phyloP scores from a whole-genome alignment of 2,329 filamentous ascomycete genomes.

The Fusarium clavum region DNA sequence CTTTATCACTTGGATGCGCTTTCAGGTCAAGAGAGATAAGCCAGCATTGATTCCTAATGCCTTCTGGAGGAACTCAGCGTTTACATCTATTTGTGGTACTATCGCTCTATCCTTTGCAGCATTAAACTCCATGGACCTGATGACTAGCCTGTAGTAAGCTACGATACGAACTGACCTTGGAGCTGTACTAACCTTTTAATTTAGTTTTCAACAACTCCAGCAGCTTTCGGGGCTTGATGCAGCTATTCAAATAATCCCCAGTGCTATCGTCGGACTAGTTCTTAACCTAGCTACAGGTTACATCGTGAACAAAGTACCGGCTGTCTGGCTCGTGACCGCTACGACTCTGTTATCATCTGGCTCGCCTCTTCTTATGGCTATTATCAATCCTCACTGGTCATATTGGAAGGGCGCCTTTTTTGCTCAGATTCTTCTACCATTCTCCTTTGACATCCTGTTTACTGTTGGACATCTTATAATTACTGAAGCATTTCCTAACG shows the following conservation, averaged over 20 bases:
- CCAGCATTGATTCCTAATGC: conserved; percentile 71
- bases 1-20: conserved; percentile 66
- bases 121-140: conserved; percentile 59
- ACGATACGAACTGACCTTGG: too few relatives aligned
- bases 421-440: conserved; percentile 56
- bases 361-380: conserved; percentile 65
- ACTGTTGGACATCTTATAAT: conserved; percentile 67
- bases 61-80: conserved; percentile 68
- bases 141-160: conserved; percentile 60
- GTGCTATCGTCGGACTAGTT: conserved; percentile 55
- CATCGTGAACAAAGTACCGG: conserved; percentile 56
- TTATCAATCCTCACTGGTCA: conserved; percentile 57
- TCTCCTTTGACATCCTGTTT: conserved; percentile 62
- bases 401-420: conserved; percentile 64
- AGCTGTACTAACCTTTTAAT: not conserved
- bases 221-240: conserved; percentile 57
- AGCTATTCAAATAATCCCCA: conserved; percentile 57
- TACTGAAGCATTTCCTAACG: conserved; percentile 63
- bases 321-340: conserved; percentile 53
- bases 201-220: conserved; percentile 63
- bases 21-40: conserved; percentile 56
- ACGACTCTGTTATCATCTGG: conserved; percentile 56
- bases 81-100: conserved; percentile 65
- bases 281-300: conserved; percentile 58
- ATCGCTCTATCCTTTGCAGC: conserved; percentile 59